A percentile compares a stretch with the other conserved stretches of the same genome.
phyloP scores from a whole-genome alignment of 495 filamentous ascomycete genomes.

The Podospora pseudocomata region DNA sequence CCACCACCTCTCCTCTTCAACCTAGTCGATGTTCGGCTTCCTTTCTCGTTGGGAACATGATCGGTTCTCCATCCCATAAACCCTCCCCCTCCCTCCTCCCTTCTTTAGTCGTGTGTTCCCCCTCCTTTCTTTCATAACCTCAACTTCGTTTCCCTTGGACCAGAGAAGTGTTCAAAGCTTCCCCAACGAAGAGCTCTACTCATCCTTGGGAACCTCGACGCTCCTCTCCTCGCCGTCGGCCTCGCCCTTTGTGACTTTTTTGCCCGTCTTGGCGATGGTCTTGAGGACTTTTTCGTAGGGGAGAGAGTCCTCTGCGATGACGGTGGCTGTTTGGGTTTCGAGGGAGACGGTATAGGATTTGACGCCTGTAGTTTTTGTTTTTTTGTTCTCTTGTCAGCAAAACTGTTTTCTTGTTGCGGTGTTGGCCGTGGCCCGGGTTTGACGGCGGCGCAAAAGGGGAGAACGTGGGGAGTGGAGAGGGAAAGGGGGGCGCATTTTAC shows the following conservation, averaged over 20 bases:
- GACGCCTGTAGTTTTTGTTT: slow-evolving; percentile 56
- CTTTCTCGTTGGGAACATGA: no score
- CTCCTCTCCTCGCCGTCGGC: slow-evolving; percentile 50
- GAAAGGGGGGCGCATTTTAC: slow-evolving; percentile 42
- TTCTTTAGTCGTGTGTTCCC: no score
- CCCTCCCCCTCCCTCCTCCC: neutral
- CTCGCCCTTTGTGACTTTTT: slow-evolving; percentile 75
- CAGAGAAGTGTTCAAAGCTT: neutral
- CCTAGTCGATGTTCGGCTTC: no score
- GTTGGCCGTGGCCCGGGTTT: no score
- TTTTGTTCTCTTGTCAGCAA: neutral
- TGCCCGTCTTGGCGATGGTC: slow-evolving; percentile 93
- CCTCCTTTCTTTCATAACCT: neutral
- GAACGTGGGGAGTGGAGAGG: neutral
- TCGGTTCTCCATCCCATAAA: no score
- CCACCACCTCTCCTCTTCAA: no score
- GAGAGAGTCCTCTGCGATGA: slow-evolving; percentile 61
- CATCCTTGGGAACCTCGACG: slow-evolving; percentile 41
- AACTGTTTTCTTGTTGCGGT: no score
- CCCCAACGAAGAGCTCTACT: slow-evolving; percentile 9
- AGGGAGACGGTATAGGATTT: slow-evolving; percentile 83
- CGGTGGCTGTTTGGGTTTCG: slow-evolving; percentile 70
- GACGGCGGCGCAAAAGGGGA: neutral
- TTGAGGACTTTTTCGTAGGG: slow-evolving; percentile 76
- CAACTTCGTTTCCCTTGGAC: neutral